Conservation (phyloP, 345 rosid species). For the Gossypium stocksii region DNA sequence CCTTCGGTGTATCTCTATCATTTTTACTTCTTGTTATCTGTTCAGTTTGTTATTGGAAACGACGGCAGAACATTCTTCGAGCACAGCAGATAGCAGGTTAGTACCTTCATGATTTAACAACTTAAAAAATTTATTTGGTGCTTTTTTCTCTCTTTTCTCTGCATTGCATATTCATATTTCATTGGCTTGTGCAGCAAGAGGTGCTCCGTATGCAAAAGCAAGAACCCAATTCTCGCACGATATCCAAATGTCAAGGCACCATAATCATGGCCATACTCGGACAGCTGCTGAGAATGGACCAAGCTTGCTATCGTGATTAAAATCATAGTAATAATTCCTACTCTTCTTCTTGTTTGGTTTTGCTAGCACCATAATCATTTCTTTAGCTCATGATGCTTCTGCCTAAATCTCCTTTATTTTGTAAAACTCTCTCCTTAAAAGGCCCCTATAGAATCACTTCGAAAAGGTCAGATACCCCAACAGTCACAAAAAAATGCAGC, state of each 20-base stretch:
- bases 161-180: conserved; percentile 7
- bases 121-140: not conserved
- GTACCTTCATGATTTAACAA: conserved; percentile 8
- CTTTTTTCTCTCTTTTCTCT: not conserved
- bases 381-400: not conserved
- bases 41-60: conserved; percentile 72
- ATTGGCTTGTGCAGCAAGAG: conserved; percentile 59
- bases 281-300: conserved; percentile 85
- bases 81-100: conserved; percentile 82
- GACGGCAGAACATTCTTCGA: conserved; percentile 87
- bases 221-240: conserved; percentile 75
- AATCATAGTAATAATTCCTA: not conserved
- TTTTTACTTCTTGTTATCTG: conserved; percentile 56
- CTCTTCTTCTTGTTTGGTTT: not conserved
- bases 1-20: conserved; percentile 48
- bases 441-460: not conserved
- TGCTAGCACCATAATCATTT: not conserved
- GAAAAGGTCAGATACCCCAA: not conserved
- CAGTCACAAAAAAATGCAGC: not conserved
- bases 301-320: conserved; percentile 53
- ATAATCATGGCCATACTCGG: conserved; percentile 58
- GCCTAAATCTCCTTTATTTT: not conserved
- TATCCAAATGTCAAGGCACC: conserved; percentile 76
- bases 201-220: conserved; percentile 96
- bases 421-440: not conserved